Evolutionary conservation across 2,329 filamentous ascomycete species (phyloP).

Genomic region (Paracoccidioides lutzii): DNA sequence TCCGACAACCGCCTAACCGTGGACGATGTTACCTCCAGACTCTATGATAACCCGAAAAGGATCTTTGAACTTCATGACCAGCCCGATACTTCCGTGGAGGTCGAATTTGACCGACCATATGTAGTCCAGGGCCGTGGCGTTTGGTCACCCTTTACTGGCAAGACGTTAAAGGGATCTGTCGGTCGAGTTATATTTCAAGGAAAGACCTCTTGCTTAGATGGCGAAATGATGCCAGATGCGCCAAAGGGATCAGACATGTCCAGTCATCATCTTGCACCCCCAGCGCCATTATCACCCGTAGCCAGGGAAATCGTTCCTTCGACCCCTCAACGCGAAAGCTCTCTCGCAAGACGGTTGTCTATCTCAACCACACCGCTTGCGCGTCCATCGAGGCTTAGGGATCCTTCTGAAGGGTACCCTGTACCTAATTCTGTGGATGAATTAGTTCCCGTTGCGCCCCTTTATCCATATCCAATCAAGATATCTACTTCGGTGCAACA

Average conservation of each 20-base stretch:
- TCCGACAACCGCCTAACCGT: constrained; percentile 59
- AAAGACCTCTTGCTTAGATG: constrained; percentile 63
- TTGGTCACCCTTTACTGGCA: constrained; percentile 64
- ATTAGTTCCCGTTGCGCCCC: constrained; percentile 22
- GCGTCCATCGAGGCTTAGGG: constrained; percentile 20
- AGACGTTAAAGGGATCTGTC: constrained; percentile 54
- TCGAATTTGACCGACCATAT: constrained; percentile 62
- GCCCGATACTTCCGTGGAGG: constrained; percentile 57
- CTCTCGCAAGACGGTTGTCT: constrained; percentile 26
- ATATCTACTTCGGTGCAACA: constrained; percentile 48
- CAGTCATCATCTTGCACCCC: constrained; percentile 40
- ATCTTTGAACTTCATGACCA: constrained; percentile 78
- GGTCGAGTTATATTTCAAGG: constrained; percentile 65
- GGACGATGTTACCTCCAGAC: constrained; percentile 56
- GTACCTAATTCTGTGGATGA: constrained; percentile 17
- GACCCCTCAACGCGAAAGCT: constrained; percentile 25
- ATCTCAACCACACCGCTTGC: constrained; percentile 25
- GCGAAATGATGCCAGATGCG: constrained; percentile 44
- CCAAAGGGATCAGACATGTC: constrained; percentile 64
- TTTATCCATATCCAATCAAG: constrained; percentile 40
- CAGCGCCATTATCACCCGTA: constrained; percentile 4
- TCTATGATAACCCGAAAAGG: constrained; percentile 66
- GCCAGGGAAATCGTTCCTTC: constrained; percentile 39
- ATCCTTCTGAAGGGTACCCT: constrained; percentile 13
- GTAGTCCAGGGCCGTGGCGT: constrained; percentile 37